Conservation (phyloP, 2,329 filamentous ascomycete genomes). For the Aspergillus pseudoglaucus region DNA sequence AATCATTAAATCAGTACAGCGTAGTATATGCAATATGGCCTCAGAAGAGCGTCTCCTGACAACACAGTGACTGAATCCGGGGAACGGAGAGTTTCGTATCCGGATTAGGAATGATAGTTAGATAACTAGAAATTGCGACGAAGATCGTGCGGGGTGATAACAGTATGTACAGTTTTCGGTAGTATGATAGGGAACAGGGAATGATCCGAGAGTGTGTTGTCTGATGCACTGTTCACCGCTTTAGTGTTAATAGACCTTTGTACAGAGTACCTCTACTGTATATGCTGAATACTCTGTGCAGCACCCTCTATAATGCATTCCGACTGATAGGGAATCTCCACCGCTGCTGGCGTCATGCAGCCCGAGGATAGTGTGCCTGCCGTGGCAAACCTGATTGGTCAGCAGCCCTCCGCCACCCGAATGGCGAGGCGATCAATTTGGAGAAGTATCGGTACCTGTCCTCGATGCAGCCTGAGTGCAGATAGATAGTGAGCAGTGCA, state of each 20-base stretch:
- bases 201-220: background rate
- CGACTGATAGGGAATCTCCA: background rate
- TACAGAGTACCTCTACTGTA: background rate
- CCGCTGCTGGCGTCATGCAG: background rate
- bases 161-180: background rate
- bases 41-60: background rate
- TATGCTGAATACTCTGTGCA: background rate
- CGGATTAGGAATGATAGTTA: too few relatives aligned
- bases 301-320: background rate
- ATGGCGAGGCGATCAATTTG: too few relatives aligned
- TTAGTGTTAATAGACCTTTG: background rate
- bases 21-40: background rate
- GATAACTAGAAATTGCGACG: background rate
- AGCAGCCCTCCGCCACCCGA: too few relatives aligned
- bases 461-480: too few relatives aligned
- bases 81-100: too few relatives aligned
- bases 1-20: background rate
- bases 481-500: too few relatives aligned
- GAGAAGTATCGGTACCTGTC: too few relatives aligned
- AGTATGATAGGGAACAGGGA: background rate
- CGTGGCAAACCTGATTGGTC: too few relatives aligned
- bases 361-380: background rate
- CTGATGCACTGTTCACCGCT: background rate
- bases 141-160: background rate
- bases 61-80: background rate